Percentiles rank a stretch among this genome's conserved stretches.
phyloP scores from a whole-genome alignment of 495 filamentous ascomycete genomes.

The Margaritispora aquatica region DNA sequence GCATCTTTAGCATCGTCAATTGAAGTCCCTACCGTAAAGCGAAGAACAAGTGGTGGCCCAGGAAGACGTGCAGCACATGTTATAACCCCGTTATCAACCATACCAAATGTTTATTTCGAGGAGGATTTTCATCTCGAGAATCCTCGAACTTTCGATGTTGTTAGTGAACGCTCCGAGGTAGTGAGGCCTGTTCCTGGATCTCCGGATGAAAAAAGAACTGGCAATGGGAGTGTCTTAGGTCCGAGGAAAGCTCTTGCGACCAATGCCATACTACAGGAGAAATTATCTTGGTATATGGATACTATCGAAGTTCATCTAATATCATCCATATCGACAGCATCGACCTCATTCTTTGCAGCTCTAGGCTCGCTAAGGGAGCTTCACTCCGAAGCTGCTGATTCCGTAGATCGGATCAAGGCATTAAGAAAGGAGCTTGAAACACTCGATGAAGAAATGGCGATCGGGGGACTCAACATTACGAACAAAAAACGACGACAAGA shows the following conservation, averaged over 20 bases:
- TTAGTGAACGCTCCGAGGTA: slow-evolving; percentile 93
- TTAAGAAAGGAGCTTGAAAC: slow-evolving; percentile 71
- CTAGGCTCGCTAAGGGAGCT: slow-evolving; percentile 85
- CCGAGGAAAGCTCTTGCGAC: slow-evolving; percentile 87
- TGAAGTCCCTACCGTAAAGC: slow-evolving; percentile 35
- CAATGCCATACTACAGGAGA: slow-evolving; percentile 98
- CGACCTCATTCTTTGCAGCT: slow-evolving; percentile 93
- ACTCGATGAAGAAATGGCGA: slow-evolving; percentile 82
- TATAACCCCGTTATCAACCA: slow-evolving; percentile 82
- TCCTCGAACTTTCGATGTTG: slow-evolving; percentile 90
- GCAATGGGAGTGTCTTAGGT: slow-evolving; percentile 56
- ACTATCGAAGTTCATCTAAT: slow-evolving; percentile 98
- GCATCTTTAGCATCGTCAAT: slow-evolving; percentile 43
- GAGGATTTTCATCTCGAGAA: slow-evolving; percentile 95
- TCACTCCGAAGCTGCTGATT: slow-evolving; percentile 87
- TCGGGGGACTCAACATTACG: slow-evolving; percentile 80
- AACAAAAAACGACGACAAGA: slow-evolving; percentile 74
- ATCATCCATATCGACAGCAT: slow-evolving; percentile 89
- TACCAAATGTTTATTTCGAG: slow-evolving; percentile 90
- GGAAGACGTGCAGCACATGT: slow-evolving; percentile 50
- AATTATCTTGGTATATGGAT: slow-evolving; percentile 99
- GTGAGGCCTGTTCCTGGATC: slow-evolving; percentile 58
- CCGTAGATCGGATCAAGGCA: slow-evolving; percentile 77
- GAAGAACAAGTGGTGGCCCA: slow-evolving; percentile 46
- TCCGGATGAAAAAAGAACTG: slow-evolving; percentile 44